Evolutionary conservation across 768 basidiomycete species (phyloP), one percentile per base, ranked within the genome.

Genomic region (Candolleomyces eurysporus): DNA sequence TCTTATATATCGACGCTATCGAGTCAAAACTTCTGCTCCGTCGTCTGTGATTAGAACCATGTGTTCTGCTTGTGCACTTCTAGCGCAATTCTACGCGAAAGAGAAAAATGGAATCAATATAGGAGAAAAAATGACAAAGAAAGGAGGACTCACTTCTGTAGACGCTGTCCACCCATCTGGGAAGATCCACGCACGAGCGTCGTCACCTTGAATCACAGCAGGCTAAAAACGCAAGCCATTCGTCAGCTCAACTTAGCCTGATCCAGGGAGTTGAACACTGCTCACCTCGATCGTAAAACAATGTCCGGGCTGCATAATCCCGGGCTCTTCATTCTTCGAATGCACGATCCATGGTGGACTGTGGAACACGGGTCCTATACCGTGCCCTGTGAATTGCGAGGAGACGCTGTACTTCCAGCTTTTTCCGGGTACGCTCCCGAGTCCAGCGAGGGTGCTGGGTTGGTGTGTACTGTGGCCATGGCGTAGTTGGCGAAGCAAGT

Each of bases 81-180:
- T 81, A 0, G 90, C 91, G 54, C 91, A 91, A 59, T 88, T 89
- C 91, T 94, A 51, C 0, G 19, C 5, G 14, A 30, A 60, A 54
- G 22, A 21, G 30, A 36, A 30, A 61, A 43, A 43, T 32, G 8
- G 52, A 51, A 50, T 21, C 53, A 4, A 31, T 26, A 26, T 4
- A 26, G 46, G 51, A 30, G 3, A 26, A 26, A 17, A 26, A 17
- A 17, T 11, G 14, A 32, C 10, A 17, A 39, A 30, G 36, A 19
- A 48, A 48, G 32, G 21, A 60, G 16, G 59, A 8, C 84, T 58
- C 68, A 87, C 94, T 78, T 91, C 87, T 0, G 94, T 94, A 0
- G 91, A 90, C n/a, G 90, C 87, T 3, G 93, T 94, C 95, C 95
- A 96, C 26, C 91, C 92, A 69, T 96, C 95, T 2, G 91, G 91